A percentile compares a stretch with the other conserved stretches of the same genome.
Evolutionary conservation across 2,329 filamentous ascomycete genomes (phyloP).

Genomic region (Teratosphaeria zuluensis): DNA sequence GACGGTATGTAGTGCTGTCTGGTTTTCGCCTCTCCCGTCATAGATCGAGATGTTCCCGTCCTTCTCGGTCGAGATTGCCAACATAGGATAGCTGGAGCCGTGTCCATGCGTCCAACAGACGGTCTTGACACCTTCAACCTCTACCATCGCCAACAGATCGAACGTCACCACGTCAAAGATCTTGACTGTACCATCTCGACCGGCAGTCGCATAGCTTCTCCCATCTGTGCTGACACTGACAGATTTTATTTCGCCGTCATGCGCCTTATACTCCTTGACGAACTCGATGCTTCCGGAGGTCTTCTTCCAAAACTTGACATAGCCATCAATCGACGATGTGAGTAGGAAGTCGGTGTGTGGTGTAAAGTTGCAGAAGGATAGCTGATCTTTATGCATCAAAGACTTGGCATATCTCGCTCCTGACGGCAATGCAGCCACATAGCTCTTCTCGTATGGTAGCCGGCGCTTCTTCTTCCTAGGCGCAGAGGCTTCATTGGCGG

Average conservation of each 20-base stretch:
- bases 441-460: constrained; percentile 90
- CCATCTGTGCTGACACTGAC: constrained; percentile 84
- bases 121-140: constrained; percentile 62
- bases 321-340: constrained; percentile 86
- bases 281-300: constrained; percentile 78
- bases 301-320: constrained; percentile 99
- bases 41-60: constrained; percentile 71
- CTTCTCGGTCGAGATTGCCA: constrained; percentile 71
- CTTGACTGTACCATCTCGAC: constrained; percentile 67
- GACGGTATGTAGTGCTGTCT: constrained; percentile 65
- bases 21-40: constrained; percentile 77
- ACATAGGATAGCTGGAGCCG: constrained; percentile 74
- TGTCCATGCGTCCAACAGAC: constrained; percentile 87
- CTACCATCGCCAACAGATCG: constrained; percentile 57
- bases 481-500: constrained; percentile 39
- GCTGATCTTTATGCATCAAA: constrained; percentile 95
- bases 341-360: constrained; percentile 91
- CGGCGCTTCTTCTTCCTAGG: constrained; percentile 83
- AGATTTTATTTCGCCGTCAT: constrained; percentile 71
- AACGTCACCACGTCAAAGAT: constrained; percentile 58
- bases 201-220: constrained; percentile 83
- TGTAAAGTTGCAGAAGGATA: constrained; percentile 80
- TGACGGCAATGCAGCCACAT: constrained; percentile 76
- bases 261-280: constrained; percentile 93
- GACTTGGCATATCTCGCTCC: constrained; percentile 84